Percentiles rank a stretch among this genome's conserved stretches.
Conservation (phyloP, 768 basidiomycete genomes). For the Boletus rubropictus region DNA sequence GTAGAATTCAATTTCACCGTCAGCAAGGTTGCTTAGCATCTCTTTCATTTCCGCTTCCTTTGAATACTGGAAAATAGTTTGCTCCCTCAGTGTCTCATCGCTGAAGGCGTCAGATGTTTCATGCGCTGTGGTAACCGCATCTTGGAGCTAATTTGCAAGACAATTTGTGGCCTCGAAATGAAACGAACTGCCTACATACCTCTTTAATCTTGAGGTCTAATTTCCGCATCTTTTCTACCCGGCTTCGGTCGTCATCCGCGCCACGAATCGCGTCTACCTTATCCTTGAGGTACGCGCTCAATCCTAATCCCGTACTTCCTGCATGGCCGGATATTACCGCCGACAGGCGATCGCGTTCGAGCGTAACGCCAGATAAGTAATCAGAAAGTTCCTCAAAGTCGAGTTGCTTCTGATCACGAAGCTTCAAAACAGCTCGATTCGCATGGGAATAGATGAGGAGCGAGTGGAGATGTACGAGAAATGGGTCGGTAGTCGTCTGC, state of each 20-base stretch:
- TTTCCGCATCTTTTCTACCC: constrained; percentile 91
- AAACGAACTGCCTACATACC: constrained; percentile 37
- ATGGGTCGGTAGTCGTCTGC: constrained; percentile 86
- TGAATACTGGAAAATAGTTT: constrained; percentile 80
- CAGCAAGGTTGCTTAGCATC: constrained; percentile 80
- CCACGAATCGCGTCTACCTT: constrained; percentile 88
- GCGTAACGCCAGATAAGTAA: constrained; percentile 87
- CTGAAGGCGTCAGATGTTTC: constrained; percentile 97
- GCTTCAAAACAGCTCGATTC: constrained; percentile 88
- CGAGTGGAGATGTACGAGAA: constrained; percentile 85
- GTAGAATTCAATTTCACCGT: constrained; percentile 96
- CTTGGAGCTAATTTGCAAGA: constrained; percentile 65
- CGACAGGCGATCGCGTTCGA: constrained; percentile 88
- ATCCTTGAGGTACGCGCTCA: constrained; percentile 88
- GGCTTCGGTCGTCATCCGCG: constrained; percentile 85
- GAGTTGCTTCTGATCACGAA: constrained; percentile 96
- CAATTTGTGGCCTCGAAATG: not conserved
- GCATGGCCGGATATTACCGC: constrained; percentile 87
- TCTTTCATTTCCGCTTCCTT: constrained; percentile 98
- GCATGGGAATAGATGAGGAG: constrained; percentile 90
- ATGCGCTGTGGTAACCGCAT: constrained; percentile 90
- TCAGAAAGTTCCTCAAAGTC: constrained; percentile 97
- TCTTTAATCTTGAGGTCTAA: constrained; percentile 94
- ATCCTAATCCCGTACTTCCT: constrained; percentile 74
- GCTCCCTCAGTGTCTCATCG: constrained; percentile 89